Evolutionary conservation across 371 early-diverging fungal species (phyloP).

Genomic region (Mucor saturninus): DNA sequence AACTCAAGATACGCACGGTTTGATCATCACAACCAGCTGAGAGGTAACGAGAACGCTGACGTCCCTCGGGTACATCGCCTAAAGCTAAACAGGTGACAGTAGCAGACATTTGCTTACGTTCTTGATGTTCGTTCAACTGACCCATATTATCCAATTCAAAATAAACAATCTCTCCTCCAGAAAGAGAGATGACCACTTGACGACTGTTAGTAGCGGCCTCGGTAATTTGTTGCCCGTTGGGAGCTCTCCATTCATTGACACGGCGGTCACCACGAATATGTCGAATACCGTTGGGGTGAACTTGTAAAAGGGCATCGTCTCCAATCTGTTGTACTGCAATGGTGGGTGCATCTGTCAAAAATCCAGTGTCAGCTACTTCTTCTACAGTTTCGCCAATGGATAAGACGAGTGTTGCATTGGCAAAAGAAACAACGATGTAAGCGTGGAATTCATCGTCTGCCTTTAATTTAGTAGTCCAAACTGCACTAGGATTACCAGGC

Average conservation of each 20-base stretch:
- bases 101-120: conserved; percentile 74
- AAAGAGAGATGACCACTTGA: conserved; percentile 84
- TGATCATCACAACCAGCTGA: conserved; percentile 93
- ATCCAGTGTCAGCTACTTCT: conserved; percentile 91
- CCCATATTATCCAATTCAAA: conserved; percentile 92
- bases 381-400: conserved; percentile 95
- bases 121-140: conserved; percentile 87
- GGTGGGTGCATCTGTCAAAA: conserved; percentile 81
- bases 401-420: conserved; percentile 91
- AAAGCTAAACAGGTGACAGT: conserved; percentile 79
- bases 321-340: conserved; percentile 85
- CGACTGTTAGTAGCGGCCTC: conserved; percentile 85
- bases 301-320: conserved; percentile 91
- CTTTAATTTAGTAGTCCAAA: conserved; percentile 89
- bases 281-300: conserved; percentile 86
- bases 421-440: conserved; percentile 93
- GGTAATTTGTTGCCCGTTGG: conserved; percentile 71
- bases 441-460: conserved; percentile 74
- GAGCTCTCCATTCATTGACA: conserved; percentile 94
- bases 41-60: conserved; percentile 79
- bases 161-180: conserved; percentile 86
- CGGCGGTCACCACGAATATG: conserved; percentile 87
- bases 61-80: conserved; percentile 82
- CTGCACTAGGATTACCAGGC: conserved; percentile 92
- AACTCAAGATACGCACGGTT: conserved; percentile 87